A percentile compares a stretch with the other conserved stretches of the same genome.
Evolutionary conservation across 2,329 filamentous ascomycete species (phyloP).

Genomic region (Aspergillus ruber): DNA sequence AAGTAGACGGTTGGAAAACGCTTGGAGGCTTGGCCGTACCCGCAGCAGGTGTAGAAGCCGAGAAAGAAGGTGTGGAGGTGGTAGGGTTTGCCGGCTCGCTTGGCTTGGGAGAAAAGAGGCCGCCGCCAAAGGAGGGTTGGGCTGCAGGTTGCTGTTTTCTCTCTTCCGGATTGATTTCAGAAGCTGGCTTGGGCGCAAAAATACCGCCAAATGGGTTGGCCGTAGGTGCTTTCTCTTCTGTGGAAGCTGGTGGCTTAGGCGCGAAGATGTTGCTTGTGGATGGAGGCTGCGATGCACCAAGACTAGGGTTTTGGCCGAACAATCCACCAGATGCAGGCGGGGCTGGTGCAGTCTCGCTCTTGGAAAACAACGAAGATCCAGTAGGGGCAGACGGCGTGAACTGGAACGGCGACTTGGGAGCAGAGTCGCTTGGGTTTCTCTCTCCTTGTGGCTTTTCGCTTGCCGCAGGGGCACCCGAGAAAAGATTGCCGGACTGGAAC

Average conservation of each 20-base stretch:
- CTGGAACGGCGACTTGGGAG: conserved; percentile 10
- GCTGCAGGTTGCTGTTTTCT: conserved; percentile 11
- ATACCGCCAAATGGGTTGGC: conserved; percentile 16
- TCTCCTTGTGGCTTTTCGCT: conserved; percentile 10
- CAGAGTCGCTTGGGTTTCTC: conserved; percentile 6
- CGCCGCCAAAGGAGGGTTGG: conserved; percentile 6
- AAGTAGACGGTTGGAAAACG: conserved; percentile 6
- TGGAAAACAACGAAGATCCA: conserved; percentile 14
- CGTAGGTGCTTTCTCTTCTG: conserved; percentile 8
- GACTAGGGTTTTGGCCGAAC: conserved; percentile 4
- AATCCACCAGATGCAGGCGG: conserved; percentile 6
- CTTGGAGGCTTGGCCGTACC: conserved; percentile 3
- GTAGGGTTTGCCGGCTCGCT: conserved; percentile 6
- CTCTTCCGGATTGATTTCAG: conserved; percentile 7
- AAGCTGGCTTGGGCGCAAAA: conserved; percentile 10
- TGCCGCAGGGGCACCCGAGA: conserved; percentile 8
- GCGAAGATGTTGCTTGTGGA: conserved; percentile 18
- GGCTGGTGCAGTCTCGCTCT: conserved; percentile 7
- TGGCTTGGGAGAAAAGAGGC: conserved; percentile 13
- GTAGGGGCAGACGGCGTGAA: conserved; percentile 7
- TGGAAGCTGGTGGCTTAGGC: conserved; percentile 11
- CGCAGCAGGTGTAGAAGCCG: conserved; percentile 4
- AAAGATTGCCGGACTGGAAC: conserved; percentile 18
- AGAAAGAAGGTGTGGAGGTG: conserved; percentile 10
- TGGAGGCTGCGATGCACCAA: conserved; percentile 10